Evolutionary conservation across 306 rosid species (phyloP).

Genomic region (Lithocarpus polystachyus): DNA sequence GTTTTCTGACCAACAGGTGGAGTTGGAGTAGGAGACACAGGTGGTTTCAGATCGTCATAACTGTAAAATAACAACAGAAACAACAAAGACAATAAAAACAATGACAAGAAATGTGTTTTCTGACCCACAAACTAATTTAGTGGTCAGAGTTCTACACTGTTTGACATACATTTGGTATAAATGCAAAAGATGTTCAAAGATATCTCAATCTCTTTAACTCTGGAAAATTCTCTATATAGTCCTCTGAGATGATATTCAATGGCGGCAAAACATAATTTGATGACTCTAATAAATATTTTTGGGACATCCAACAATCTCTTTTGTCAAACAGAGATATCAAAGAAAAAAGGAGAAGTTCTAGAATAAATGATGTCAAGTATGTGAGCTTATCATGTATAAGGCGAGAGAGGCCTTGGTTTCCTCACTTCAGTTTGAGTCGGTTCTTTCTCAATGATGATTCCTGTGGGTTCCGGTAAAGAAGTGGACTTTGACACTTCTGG

Average conservation of each 20-base stretch:
- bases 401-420: conserved; percentile 12
- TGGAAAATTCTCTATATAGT: background rate
- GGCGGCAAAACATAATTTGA: background rate
- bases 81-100: conserved; percentile 13
- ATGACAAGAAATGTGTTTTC: background rate
- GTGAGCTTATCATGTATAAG: conserved; percentile 8
- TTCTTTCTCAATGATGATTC: conserved; percentile 2
- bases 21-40: conserved; percentile 42
- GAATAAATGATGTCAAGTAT: background rate
- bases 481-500: conserved; percentile 7
- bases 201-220: background rate
- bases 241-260: background rate
- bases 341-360: background rate
- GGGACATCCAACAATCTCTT: background rate
- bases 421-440: background rate
- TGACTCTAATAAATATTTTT: background rate
- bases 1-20: conserved; percentile 31
- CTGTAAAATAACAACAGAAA: conserved; percentile 26
- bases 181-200: background rate
- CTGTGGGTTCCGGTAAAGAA: conserved; percentile 6
- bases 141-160: background rate
- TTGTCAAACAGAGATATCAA: background rate
- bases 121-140: background rate
- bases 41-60: conserved; percentile 50
- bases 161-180: background rate